phyloP scores from a whole-genome alignment of 1,139 yeast species.

The Nakaseomyces glabratus region DNA sequence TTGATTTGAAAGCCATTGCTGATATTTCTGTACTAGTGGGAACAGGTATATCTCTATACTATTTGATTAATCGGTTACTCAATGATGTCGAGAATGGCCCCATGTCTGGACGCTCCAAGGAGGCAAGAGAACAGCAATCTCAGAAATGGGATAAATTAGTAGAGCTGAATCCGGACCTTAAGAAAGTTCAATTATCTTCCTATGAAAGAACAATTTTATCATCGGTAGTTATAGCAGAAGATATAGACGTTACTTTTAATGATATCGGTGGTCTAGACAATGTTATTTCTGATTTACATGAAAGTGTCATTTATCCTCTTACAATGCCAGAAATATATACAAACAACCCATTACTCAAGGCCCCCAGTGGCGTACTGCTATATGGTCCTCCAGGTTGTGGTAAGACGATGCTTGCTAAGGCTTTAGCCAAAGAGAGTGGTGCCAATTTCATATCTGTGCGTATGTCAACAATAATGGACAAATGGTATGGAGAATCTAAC shows the following conservation, averaged over 20 bases:
- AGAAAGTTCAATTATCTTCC: slow-evolving; percentile 50
- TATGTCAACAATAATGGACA: slow-evolving; percentile 93
- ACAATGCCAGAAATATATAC: slow-evolving; percentile 42
- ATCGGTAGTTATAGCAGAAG: slow-evolving; percentile 77
- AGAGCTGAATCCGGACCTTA: slow-evolving; percentile 48
- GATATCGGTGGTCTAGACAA: slow-evolving; percentile 86
- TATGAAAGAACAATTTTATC: slow-evolving; percentile 71
- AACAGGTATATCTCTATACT: slow-evolving; percentile 75
- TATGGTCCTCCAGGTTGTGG: slow-evolving; percentile 99
- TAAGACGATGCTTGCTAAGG: slow-evolving; percentile 94
- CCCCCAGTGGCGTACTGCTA: slow-evolving; percentile 89
- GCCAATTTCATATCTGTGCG: slow-evolving; percentile 87
- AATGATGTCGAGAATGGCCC: slow-evolving; percentile 43
- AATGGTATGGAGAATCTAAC: slow-evolving; percentile 96
- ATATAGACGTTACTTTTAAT: slow-evolving; percentile 59
- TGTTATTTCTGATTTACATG: slow-evolving; percentile 76
- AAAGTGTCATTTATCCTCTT: slow-evolving; percentile 79
- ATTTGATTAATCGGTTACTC: slow-evolving; percentile 51
- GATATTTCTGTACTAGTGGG: slow-evolving; percentile 71
- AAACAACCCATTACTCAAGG: slow-evolving; percentile 50
- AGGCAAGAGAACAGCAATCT: slow-evolving; percentile 58
- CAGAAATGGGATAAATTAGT: slow-evolving; percentile 54
- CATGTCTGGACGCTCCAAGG: slow-evolving; percentile 46
- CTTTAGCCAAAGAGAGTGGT: slow-evolving; percentile 84
- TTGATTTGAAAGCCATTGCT: slow-evolving; percentile 48